Evolutionary conservation across 2,329 filamentous ascomycete genomes (phyloP).

Genomic region (Aureobasidium sp.): DNA sequence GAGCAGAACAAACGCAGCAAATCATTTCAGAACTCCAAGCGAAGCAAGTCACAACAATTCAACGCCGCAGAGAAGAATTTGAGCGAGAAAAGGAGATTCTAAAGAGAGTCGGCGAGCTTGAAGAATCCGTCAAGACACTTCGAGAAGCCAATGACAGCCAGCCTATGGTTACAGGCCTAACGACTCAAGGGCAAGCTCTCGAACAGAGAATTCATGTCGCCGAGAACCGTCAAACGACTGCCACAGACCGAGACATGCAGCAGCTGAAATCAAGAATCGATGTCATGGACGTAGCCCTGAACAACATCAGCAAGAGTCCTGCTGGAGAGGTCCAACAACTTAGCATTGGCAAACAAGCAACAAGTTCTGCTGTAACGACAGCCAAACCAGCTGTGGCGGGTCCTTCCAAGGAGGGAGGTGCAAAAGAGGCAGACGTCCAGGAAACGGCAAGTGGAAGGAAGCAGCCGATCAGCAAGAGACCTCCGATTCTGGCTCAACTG

Average conservation of each 20-base stretch:
- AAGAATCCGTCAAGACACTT: neutral
- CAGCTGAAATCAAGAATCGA: neutral
- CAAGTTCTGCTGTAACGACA: neutral
- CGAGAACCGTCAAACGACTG: neutral
- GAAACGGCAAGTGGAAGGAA: neutral
- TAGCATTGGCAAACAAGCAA: neutral
- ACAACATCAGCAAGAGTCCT: neutral
- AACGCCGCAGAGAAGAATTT: slow-evolving; percentile 10
- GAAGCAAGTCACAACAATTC: neutral
- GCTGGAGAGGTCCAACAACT: neutral
- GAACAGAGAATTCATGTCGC: slow-evolving; percentile 6
- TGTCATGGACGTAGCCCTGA: neutral
- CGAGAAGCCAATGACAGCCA: neutral
- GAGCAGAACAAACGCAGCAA: neutral
- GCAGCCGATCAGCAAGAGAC: neutral
- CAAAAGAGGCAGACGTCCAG: neutral
- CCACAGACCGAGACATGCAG: neutral
- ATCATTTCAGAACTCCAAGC: neutral
- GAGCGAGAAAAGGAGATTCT: slow-evolving; percentile 12
- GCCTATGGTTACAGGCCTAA: neutral
- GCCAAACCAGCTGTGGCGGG: neutral
- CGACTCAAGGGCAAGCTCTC: neutral
- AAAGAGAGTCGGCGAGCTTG: neutral
- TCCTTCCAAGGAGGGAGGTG: neutral
- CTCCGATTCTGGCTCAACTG: neutral